Conservation (phyloP, 495 filamentous ascomycete species). For the Tuber aestivum region DNA sequence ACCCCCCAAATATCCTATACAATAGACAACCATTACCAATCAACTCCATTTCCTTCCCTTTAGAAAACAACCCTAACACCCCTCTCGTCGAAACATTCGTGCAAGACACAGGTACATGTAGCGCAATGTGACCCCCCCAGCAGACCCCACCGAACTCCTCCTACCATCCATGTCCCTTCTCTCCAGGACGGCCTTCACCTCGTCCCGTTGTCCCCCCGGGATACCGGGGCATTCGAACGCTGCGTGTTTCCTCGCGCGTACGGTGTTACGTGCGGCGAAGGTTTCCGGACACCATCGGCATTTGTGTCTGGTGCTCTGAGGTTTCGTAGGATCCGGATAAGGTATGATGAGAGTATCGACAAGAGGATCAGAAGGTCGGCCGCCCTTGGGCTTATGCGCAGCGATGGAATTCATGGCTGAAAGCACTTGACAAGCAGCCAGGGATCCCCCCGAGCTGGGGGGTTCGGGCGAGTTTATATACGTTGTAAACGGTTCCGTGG, state of each 20-base stretch:
- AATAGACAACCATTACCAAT: background rate
- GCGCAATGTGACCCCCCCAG: background rate
- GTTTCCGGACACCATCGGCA: background rate
- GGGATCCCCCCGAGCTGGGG: background rate
- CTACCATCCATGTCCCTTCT: background rate
- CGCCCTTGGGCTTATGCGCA: background rate
- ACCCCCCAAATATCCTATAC: background rate
- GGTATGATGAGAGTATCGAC: background rate
- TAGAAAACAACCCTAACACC: conserved; percentile 4
- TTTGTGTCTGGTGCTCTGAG: background rate
- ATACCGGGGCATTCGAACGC: background rate
- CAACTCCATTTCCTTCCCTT: background rate
- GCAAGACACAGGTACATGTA: conserved; percentile 2
- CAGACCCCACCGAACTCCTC: conserved; percentile 5
- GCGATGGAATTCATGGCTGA: background rate
- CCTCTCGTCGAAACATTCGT: background rate
- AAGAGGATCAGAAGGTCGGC: background rate
- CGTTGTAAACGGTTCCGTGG: conserved; percentile 4
- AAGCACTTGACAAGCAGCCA: background rate
- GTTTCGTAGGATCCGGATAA: background rate
- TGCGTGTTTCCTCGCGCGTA: background rate
- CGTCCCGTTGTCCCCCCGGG: background rate
- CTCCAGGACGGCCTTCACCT: background rate
- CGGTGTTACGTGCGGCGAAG: background rate
- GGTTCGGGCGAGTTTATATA: background rate